phyloP scores from a whole-genome alignment of 495 filamentous ascomycete species.

The Penicillium atrosanguineum region DNA sequence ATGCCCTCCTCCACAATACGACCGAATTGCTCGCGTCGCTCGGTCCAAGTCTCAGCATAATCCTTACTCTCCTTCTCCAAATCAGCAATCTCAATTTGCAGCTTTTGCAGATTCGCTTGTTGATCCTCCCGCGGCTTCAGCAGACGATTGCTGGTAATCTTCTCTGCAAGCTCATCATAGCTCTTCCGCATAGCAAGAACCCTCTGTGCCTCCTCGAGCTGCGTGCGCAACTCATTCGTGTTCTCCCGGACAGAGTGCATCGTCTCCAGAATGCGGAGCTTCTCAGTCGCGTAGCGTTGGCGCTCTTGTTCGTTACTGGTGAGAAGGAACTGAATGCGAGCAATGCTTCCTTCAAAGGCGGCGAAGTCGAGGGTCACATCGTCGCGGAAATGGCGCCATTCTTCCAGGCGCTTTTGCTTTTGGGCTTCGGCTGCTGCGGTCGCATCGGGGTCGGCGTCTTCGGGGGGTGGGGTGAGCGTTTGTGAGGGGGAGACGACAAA shows the following conservation, averaged over 20 bases:
- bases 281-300: constrained; percentile 78
- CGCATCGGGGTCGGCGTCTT: constrained; percentile 49
- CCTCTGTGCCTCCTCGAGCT: constrained; percentile 73
- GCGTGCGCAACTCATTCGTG: constrained; percentile 64
- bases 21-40: constrained; percentile 84
- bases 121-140: constrained; percentile 84
- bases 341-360: constrained; percentile 81
- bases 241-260: constrained; percentile 76
- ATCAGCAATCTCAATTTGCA: constrained; percentile 84
- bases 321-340: constrained; percentile 82
- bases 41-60: constrained; percentile 80
- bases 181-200: constrained; percentile 75
- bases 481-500: constrained; percentile 54
- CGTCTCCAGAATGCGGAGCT: constrained; percentile 67
- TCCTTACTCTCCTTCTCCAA: constrained; percentile 78
- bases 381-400: constrained; percentile 64
- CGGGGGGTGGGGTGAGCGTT: constrained; percentile 69
- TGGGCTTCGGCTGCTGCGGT: constrained; percentile 31
- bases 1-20: constrained; percentile 88
- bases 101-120: constrained; percentile 68
- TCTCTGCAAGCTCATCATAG: constrained; percentile 82
- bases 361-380: constrained; percentile 89
- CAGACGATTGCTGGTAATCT: constrained; percentile 78
- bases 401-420: constrained; percentile 49
- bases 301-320: constrained; percentile 83